Conservation (phyloP, 495 filamentous ascomycete species). For the Neurospora cerealis region DNA sequence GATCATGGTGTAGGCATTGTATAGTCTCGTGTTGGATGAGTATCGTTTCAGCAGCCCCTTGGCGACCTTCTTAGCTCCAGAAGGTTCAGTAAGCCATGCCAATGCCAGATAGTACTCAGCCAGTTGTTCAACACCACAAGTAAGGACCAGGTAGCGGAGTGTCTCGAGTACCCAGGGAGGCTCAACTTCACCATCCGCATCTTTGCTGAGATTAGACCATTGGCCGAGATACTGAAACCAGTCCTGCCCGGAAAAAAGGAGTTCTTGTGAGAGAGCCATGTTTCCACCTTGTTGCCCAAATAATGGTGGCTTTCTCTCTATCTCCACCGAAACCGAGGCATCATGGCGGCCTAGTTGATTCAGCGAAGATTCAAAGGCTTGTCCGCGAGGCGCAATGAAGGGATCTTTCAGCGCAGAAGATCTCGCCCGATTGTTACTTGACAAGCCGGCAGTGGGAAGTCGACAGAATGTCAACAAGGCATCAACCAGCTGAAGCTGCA, state of each 20-base stretch:
- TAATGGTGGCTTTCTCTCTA: conserved; percentile 17
- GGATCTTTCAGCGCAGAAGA: conserved; percentile 22
- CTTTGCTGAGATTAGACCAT: conserved; percentile 2
- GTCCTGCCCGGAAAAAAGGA: conserved; percentile 23
- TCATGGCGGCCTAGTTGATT: neutral
- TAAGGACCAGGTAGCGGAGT: conserved; percentile 45
- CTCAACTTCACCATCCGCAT: conserved; percentile 18
- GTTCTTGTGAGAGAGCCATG: conserved; percentile 23
- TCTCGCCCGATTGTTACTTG: neutral
- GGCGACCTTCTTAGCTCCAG: conserved; percentile 55
- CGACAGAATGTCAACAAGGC: conserved; percentile 61
- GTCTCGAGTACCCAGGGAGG: conserved; percentile 40
- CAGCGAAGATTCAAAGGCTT: conserved; percentile 3
- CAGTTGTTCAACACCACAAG: conserved; percentile 37
- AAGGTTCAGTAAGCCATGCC: conserved; percentile 46
- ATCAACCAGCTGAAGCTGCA: conserved; percentile 45
- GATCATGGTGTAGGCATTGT: conserved; percentile 68
- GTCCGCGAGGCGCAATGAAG: conserved; percentile 19
- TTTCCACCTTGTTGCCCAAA: conserved; percentile 26
- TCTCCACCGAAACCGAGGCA: neutral
- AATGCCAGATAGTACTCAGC: conserved; percentile 66
- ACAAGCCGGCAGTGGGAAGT: conserved; percentile 43
- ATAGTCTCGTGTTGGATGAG: conserved; percentile 55
- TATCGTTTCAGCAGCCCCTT: conserved; percentile 62
- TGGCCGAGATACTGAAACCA: conserved; percentile 31